These are phyloP conservation scores for Actinomucor elegans DNA, from an alignment of 371 early-diverging fungal genomes.

Conservation along the genomic window DNA sequence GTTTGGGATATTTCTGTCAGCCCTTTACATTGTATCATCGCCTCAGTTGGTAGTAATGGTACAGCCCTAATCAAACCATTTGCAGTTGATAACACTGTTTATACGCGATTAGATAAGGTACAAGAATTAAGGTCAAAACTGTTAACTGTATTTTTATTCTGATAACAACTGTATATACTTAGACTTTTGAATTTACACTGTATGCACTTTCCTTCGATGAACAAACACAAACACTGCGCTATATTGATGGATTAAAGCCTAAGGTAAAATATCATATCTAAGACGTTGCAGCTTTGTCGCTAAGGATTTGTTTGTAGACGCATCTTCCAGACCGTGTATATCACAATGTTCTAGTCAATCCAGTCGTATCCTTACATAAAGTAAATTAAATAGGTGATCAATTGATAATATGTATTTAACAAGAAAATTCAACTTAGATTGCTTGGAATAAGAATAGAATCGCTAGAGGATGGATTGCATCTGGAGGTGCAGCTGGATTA, in stretches of 20 bases:
- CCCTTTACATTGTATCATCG: conserved; percentile 5
- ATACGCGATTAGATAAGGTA: not conserved
- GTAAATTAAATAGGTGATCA: not conserved
- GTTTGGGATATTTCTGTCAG: conserved; percentile 12
- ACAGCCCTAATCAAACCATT: not conserved
- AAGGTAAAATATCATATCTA: not conserved
- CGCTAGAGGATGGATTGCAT: conserved; percentile 24
- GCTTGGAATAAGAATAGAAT: conserved; percentile 25
- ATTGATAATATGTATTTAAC: not conserved
- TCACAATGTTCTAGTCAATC: conserved; percentile 4
- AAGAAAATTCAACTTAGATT: conserved; percentile 4
- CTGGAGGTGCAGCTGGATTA: conserved; percentile 30
- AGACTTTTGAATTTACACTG: conserved; percentile 5
- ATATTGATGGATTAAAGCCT: conserved; percentile 7
- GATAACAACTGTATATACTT: not conserved
- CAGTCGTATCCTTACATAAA: conserved; percentile 6
- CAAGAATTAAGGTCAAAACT: not conserved
- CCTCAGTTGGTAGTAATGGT: conserved; percentile 5
- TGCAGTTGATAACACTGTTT: not conserved
- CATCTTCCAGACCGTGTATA: not conserved
- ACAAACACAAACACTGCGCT: not conserved
- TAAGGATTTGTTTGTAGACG: not conserved
- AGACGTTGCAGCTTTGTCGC: not conserved
- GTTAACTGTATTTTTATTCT: not conserved
- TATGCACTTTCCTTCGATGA: conserved; percentile 2